Evolutionary conservation across 2,329 filamentous ascomycete species (phyloP).

Genomic region (Penicillium janthinellum): DNA sequence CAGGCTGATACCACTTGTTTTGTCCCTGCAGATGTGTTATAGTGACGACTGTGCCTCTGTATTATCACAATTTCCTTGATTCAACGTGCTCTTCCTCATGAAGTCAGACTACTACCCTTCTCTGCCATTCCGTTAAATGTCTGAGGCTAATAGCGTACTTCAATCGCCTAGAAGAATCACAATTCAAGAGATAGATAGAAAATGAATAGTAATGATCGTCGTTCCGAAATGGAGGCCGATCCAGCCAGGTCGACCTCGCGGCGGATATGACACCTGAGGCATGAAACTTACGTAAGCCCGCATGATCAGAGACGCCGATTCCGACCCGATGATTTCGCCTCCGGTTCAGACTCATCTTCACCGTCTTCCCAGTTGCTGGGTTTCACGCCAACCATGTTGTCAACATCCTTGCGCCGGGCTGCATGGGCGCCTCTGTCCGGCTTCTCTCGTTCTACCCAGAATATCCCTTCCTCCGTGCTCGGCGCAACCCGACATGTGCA

Average conservation of each 20-base stretch:
- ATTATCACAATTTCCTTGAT: constrained; percentile 23
- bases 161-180: constrained; percentile 3
- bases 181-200: background rate
- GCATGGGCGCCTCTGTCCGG: constrained; percentile 44
- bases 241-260: background rate
- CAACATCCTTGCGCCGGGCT: constrained; percentile 49
- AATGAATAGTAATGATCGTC: background rate
- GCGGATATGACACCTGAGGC: constrained; percentile 27
- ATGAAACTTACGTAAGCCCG: constrained; percentile 32
- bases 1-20: constrained; percentile 42
- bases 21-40: constrained; percentile 24
- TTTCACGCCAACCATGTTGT: constrained; percentile 43
- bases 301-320: constrained; percentile 38
- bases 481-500: constrained; percentile 40
- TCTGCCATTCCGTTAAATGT: background rate
- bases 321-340: constrained; percentile 41
- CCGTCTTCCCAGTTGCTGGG: constrained; percentile 30
- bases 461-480: constrained; percentile 35
- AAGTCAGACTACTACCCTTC: background rate
- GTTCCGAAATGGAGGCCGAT: background rate
- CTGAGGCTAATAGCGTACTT: background rate
- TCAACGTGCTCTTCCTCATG: constrained; percentile 6
- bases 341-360: constrained; percentile 32
- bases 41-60: constrained; percentile 23
- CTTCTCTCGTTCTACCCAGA: constrained; percentile 37